Evolutionary conservation across 345 rosid genomes (phyloP).

Genomic region (Bruguiera gymnorhiza): DNA sequence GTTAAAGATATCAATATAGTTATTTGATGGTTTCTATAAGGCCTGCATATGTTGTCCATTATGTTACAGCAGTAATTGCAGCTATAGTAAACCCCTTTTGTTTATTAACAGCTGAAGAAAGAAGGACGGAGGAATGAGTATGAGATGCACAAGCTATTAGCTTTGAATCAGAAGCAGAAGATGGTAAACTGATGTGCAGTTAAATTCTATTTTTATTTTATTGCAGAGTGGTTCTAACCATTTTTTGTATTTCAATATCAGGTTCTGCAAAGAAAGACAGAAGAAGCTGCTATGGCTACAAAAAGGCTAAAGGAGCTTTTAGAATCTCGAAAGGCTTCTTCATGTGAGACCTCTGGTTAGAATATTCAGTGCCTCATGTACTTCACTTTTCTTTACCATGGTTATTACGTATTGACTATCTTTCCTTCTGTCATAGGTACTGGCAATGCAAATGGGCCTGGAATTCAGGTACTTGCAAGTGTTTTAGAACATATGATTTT

Average conservation of each 20-base stretch:
- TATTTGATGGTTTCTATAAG: too few species aligned
- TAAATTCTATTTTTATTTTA: slow-evolving; percentile 11
- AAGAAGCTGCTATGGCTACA: slow-evolving; percentile 95
- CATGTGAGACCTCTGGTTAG: slow-evolving; percentile 57
- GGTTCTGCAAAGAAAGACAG: slow-evolving; percentile 97
- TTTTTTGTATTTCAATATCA: slow-evolving; percentile 21
- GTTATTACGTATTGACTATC: slow-evolving; percentile 14
- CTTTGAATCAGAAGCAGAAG: slow-evolving; percentile 94
- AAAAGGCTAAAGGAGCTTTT: slow-evolving; percentile 90
- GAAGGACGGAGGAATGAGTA: slow-evolving; percentile 95
- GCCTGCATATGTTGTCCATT: neutral
- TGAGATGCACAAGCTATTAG: slow-evolving; percentile 95
- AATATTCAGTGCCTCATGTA: slow-evolving; percentile 17
- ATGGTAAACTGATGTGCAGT: slow-evolving; percentile 48
- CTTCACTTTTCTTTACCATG: slow-evolving; percentile 12
- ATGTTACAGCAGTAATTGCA: neutral
- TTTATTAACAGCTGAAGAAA: slow-evolving; percentile 70
- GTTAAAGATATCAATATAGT: too few species aligned
- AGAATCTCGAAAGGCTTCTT: slow-evolving; percentile 74
- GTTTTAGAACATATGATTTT: neutral
- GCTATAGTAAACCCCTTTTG: neutral
- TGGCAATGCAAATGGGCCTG: slow-evolving; percentile 63
- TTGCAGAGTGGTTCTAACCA: slow-evolving; percentile 10
- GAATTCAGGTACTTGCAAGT: slow-evolving; percentile 65
- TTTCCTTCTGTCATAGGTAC: slow-evolving; percentile 34